A percentile compares a stretch with the other conserved stretches of the same genome.
Evolutionary conservation across 352 stramenopile genomes (phyloP).

Genomic region (Globisporangium yorkense): DNA sequence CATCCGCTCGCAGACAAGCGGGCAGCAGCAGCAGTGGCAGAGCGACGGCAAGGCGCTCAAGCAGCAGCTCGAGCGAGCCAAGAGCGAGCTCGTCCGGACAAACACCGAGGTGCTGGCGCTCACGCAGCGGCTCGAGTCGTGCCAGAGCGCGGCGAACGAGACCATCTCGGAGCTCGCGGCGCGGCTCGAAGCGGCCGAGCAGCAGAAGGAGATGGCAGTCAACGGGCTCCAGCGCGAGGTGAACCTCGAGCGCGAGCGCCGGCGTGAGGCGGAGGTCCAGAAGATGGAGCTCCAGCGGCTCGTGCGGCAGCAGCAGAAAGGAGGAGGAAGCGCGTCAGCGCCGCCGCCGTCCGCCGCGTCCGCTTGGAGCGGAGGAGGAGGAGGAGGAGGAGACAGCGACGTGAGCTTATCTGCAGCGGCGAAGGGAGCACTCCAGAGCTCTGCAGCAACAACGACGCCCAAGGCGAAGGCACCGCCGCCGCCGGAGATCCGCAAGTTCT

Average conservation of each 20-base stretch:
- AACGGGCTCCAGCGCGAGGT: slow-evolving; percentile 43
- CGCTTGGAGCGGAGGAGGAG: neutral
- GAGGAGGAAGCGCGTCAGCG: neutral
- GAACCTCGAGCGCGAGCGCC: slow-evolving; percentile 48
- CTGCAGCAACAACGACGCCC: slow-evolving; percentile 5
- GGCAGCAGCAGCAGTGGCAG: slow-evolving; percentile 36
- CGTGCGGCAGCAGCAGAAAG: slow-evolving; percentile 24
- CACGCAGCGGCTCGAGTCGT: slow-evolving; percentile 42
- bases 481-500: slow-evolving; percentile 53
- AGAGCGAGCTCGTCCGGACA: slow-evolving; percentile 40
- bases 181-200: slow-evolving; percentile 40
- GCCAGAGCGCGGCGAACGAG: slow-evolving; percentile 51
- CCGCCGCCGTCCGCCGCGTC: neutral
- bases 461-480: slow-evolving; percentile 6
- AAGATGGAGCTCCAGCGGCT: slow-evolving; percentile 52
- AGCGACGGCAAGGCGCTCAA: slow-evolving; percentile 42
- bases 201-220: slow-evolving; percentile 41
- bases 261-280: slow-evolving; percentile 49
- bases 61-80: slow-evolving; percentile 43
- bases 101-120: slow-evolving; percentile 38
- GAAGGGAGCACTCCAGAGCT: neutral
- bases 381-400: neutral
- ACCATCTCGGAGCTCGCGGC: slow-evolving; percentile 50
- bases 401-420: neutral
- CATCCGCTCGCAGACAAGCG: slow-evolving; percentile 27